Evolutionary conservation across 202 grass and related monocot species (phyloP), one percentile per base, ranked within the genome.

Genomic region (Schoenoplectus triqueter): DNA sequence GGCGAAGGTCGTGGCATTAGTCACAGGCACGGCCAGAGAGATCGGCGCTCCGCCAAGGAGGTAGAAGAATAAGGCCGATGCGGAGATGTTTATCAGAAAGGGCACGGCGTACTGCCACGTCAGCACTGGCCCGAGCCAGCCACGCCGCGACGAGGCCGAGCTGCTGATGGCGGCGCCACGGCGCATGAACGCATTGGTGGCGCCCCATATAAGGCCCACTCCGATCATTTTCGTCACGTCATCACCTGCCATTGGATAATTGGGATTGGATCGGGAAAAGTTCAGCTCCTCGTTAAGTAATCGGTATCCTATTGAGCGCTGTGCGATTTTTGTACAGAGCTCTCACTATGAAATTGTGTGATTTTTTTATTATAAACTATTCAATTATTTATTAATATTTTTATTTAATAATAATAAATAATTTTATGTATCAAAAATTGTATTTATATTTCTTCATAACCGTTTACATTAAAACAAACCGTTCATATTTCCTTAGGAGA

Each of bases 1-100:
- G 18, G 94, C 94, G 82, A 97, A 97, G 62, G 91, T 97, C 67
- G 88, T 90, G 86, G 91, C 94, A 82, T 93, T 92, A 64, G 94
- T 97, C 64, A 93, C 89, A 19, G 91, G 94, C 66, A 97, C 94
- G 50, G 94, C 91, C 11, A 97, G 86, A 82, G 94, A 93, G 88
- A 97, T 93, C 66, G 89, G 94, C 51, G 91, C 89, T 56, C 15
- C 86, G 64, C 86, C 88, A 62, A 97, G 91, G 55, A 93, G 90
- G 57, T 85, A 81, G 85, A 97, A 97, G 89, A 97, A 97, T 52
- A 90, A 61, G 10, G 85, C 91, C 18, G 94, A 97, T 11, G 91
- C 91, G 11, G 89, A 93, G 13, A 97, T 82, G 80, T 97, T 97
- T 22, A 88, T 71, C 14, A 90, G 44, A 85, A 97, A 92, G 11